phyloP scores from a whole-genome alignment of 108 stramenopile species.

The Conticribra guillardii region DNA sequence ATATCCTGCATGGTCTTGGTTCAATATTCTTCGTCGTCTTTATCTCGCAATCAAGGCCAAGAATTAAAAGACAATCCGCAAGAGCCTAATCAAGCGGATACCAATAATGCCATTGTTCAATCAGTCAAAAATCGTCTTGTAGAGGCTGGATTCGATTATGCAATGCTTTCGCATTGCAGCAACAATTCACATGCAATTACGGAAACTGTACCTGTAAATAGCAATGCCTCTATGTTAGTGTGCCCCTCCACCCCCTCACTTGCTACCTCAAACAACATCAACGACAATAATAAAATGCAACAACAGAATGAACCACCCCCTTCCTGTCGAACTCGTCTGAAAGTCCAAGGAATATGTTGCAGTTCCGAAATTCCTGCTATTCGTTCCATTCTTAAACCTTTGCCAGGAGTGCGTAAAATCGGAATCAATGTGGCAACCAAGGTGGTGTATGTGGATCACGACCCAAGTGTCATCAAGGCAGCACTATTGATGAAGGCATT shows the following conservation, averaged over 20 bases:
- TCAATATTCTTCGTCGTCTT: slow-evolving; percentile 7
- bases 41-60: too few species aligned
- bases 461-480: slow-evolving; percentile 49
- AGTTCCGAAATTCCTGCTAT: slow-evolving; percentile 78
- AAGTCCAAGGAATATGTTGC: slow-evolving; percentile 83
- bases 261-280: slow-evolving; percentile 1
- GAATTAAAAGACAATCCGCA: too few species aligned
- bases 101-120: slow-evolving; percentile 2
- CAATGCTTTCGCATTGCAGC: not conserved
- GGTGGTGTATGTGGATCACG: slow-evolving; percentile 79
- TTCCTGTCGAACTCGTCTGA: slow-evolving; percentile 39
- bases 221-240: not conserved
- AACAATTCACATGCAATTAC: not conserved
- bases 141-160: slow-evolving; percentile 27
- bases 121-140: slow-evolving; percentile 12
- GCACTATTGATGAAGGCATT: slow-evolving; percentile 50
- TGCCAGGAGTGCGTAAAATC: slow-evolving; percentile 70
- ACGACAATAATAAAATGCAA: not conserved
- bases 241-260: not conserved
- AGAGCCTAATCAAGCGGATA: slow-evolving; percentile 9
- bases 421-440: slow-evolving; percentile 82
- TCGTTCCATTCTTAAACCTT: slow-evolving; percentile 60
- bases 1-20: slow-evolving; percentile 16
- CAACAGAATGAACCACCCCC: slow-evolving; percentile 1
- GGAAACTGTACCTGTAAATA: not conserved